Base-by-base conservation (phyloP, 2,329 filamentous ascomycete genomes). In the Amauroascus verrucosus region DNA sequence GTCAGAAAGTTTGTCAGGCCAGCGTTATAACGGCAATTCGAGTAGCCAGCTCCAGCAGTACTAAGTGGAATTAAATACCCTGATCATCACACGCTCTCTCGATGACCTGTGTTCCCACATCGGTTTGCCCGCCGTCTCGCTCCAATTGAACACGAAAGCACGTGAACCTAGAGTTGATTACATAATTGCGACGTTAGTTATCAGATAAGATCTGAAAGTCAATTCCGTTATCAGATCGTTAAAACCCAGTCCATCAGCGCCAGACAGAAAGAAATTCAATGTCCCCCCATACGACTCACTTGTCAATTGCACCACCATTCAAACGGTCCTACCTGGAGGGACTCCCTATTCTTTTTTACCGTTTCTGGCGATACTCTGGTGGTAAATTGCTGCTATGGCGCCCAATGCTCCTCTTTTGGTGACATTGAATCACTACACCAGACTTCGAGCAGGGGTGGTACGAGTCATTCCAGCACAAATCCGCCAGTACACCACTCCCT, bases 401-500 rank as follows among this genome's bases (percentile, higher is more conserved):
- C 24, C 35, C 22, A 53, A 48, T 35, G 8, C 43, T 41, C 51
- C 51, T 11, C 11, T 53, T 7, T n/a, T 47, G 22, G 35, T 48
- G 32, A 35, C 33, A 14, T 26, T 53, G 13, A 32, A 26, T 35
- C 44, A 32, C 51, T 26, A 16, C 43, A 32, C 50, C 9, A 22
- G 45, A 43, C 24, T n/a, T 48, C 44, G 51, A 43, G 20, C 51
- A 48, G 33, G 51, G 44, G 26, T 48, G 6, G n/a, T 32, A 11
- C 43, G 44, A 53, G 28, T 35, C 32, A n/a, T 51, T 16, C 28
- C 37, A 57, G 64, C 66, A 58, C 70, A 72, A 53, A 63, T 70
- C 52, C 66, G 71, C 54, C 61, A 63, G 55, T 75, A 75, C 62
- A 74, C 73, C 50, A 70, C 72, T 38, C 71, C 71, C 4, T 54